Conservation (phyloP, 805 yeast species). For the Metschnikowia anglica region DNA sequence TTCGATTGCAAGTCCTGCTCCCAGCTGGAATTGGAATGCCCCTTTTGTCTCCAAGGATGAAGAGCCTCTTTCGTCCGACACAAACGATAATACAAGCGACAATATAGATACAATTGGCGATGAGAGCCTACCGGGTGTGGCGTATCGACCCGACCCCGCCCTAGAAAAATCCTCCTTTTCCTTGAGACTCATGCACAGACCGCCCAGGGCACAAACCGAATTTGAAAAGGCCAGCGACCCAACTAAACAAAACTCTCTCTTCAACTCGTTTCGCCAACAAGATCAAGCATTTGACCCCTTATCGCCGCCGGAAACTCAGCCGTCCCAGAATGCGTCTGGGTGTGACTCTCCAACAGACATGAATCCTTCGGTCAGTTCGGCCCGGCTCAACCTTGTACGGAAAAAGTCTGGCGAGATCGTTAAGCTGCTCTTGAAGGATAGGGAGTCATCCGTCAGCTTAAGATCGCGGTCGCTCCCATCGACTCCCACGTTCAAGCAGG, state of each 20-base stretch:
- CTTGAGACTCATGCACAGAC: conserved; percentile 40
- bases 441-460: conserved; percentile 25
- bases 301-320: not conserved
- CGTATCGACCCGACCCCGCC: conserved; percentile 3
- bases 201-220: conserved; percentile 33
- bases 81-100: not conserved
- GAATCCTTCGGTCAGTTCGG: not conserved
- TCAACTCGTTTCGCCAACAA: conserved; percentile 20
- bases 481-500: conserved; percentile 65
- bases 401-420: conserved; percentile 67
- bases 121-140: not conserved
- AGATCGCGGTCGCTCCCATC: conserved; percentile 40
- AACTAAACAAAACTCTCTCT: conserved; percentile 29
- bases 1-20: not conserved
- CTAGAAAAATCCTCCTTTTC: conserved; percentile 26
- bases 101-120: not conserved
- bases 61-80: not conserved
- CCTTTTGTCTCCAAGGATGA: not conserved
- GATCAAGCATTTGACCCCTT: not conserved
- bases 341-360: not conserved
- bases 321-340: not conserved
- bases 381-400: conserved; percentile 46
- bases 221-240: conserved; percentile 31
- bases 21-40: not conserved
- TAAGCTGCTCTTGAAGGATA: conserved; percentile 66